phyloP scores from a whole-genome alignment of 2,329 filamentous ascomycete genomes.

The Aspergillus thermomutatus region DNA sequence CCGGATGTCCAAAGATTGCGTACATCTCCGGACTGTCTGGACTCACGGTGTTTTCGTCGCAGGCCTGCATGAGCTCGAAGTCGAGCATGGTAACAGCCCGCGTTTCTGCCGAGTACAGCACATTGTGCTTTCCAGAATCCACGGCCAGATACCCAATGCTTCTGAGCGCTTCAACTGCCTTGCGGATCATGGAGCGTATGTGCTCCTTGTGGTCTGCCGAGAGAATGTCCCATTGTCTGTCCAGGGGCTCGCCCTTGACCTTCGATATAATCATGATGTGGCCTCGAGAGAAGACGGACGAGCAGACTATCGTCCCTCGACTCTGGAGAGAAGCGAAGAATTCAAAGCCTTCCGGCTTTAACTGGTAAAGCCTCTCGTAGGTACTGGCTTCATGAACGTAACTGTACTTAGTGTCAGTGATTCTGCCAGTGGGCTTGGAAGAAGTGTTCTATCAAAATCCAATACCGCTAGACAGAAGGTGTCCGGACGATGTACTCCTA shows the following conservation, averaged over 20 bases:
- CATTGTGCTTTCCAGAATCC: conserved; percentile 1
- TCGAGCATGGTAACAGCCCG: conserved; percentile 1
- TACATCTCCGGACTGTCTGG: conserved; percentile 1
- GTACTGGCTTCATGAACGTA: conserved; percentile 2
- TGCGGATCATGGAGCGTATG: not conserved
- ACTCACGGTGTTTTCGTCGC: not conserved
- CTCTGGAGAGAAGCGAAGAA: conserved; percentile 3
- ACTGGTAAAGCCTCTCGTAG: conserved; percentile 6
- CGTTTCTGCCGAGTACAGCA: not conserved
- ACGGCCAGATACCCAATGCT: not conserved
- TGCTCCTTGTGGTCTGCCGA: not conserved
- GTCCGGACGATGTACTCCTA: too few species aligned
- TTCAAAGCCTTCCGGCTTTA: conserved; percentile 1
- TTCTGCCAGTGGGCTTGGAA: too few species aligned
- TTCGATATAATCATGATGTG: conserved; percentile 2
- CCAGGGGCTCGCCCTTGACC: not conserved
- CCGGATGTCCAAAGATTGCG: not conserved
- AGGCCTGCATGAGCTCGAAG: conserved; percentile 3
- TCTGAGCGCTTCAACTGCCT: not conserved
- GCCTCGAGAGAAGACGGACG: conserved; percentile 2
- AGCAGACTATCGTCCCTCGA: conserved; percentile 3
- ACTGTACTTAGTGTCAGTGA: not conserved
- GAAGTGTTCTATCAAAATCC: too few species aligned
- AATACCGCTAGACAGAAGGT: too few species aligned
- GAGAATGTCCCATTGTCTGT: conserved; percentile 2